Evolutionary conservation across 140 eudicot species (phyloP).

Genomic region (Erigeron philadelphicus): DNA sequence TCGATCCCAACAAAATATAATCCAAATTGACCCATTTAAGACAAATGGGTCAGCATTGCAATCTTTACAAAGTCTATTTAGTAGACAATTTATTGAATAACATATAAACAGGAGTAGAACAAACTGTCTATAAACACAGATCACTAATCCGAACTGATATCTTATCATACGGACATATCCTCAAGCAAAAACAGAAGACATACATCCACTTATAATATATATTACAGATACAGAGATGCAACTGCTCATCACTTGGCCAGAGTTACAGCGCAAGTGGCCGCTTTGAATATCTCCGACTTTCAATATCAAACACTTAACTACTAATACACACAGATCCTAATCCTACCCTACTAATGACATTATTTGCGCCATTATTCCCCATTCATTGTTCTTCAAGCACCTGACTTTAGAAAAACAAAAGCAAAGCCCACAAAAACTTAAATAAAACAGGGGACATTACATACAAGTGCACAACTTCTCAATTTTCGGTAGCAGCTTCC

Average conservation of each 20-base stretch:
- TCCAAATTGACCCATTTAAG: background rate
- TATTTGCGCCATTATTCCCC: conserved; percentile 22
- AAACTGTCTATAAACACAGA: no score
- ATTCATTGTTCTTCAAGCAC: conserved; percentile 21
- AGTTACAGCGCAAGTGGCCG: background rate
- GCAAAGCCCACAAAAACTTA: conserved; percentile 14
- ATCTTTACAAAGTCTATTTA: background rate
- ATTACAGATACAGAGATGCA: conserved; percentile 1
- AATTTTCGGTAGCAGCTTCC: conserved; percentile 37
- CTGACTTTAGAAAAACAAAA: conserved; percentile 14
- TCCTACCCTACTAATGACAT: conserved; percentile 7
- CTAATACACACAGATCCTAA: conserved; percentile 25
- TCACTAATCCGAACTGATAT: conserved; percentile 12
- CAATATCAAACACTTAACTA: conserved; percentile 10
- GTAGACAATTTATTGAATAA: background rate
- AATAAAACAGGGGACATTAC: conserved; percentile 1
- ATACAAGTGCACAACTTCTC: conserved; percentile 7
- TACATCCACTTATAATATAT: conserved; percentile 15
- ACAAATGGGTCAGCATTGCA: background rate
- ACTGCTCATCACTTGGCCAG: background rate
- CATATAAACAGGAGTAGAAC: background rate
- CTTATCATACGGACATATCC: conserved; percentile 2
- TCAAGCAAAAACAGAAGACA: background rate
- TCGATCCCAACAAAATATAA: no score
- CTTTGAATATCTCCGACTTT: conserved; percentile 4